Evolutionary conservation across 2,329 filamentous ascomycete genomes (phyloP).

Genomic region (Amesomyces nigricolor): DNA sequence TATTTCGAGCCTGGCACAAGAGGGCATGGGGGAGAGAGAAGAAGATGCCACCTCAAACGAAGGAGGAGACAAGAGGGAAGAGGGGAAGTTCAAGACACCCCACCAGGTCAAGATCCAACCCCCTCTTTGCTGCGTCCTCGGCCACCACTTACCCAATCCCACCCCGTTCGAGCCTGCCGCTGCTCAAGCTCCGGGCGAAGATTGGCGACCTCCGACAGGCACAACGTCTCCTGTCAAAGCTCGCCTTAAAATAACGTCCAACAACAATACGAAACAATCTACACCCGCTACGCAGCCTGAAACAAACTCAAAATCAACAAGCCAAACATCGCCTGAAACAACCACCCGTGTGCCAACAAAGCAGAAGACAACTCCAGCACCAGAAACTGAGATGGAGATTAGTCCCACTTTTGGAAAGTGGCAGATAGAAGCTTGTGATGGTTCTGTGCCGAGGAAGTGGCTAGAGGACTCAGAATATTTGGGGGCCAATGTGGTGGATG

Average conservation of each 20-base stretch:
- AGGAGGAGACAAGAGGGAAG: no score
- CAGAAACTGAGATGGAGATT: slow-evolving; percentile 21
- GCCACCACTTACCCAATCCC: background rate
- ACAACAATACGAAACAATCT: background rate
- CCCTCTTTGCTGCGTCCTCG: background rate
- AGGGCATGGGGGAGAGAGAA: no score
- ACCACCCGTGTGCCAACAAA: background rate
- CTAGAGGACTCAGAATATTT: slow-evolving; percentile 3
- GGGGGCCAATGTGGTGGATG: slow-evolving; percentile 7
- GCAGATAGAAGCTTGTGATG: background rate
- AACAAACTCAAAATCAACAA: background rate
- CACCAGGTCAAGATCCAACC: background rate
- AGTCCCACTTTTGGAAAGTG: slow-evolving; percentile 24
- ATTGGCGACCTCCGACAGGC: slow-evolving; percentile 10
- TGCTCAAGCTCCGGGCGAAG: slow-evolving; percentile 10
- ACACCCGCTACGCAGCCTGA: background rate
- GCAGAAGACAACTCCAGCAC: background rate
- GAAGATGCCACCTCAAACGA: no score
- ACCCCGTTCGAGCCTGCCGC: slow-evolving; percentile 8
- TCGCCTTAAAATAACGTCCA: background rate
- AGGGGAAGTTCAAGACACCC: background rate
- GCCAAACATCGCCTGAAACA: background rate
- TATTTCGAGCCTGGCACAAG: no score
- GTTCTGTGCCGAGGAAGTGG: background rate
- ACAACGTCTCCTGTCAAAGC: background rate